Evolutionary conservation across 2,329 filamentous ascomycete genomes (phyloP), one percentile per base, ranked within the genome.

Genomic region (Exophiala spinifera): DNA sequence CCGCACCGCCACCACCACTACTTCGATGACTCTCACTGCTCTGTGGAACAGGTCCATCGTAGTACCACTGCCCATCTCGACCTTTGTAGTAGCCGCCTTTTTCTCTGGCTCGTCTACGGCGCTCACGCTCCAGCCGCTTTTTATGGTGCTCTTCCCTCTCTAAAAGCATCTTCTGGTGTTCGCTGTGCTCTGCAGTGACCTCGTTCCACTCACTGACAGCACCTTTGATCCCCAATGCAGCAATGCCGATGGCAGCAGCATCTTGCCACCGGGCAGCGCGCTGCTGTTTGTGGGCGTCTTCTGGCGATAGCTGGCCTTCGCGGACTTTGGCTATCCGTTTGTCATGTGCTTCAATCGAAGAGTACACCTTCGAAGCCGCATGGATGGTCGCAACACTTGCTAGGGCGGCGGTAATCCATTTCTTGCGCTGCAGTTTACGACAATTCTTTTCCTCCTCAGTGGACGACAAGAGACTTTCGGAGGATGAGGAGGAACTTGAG

Each of bases 351-450:
- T 84, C 81, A 73, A 86, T 79, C 62, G 79, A 81, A 57, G 78
- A 76, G 70, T 86, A 84, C 49, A 87, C 75, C 57, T 79, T 79
- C 65, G 87, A 83, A 11, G 82, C 84, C 25, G 84, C 84, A 69
- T 87, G 84, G 59, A 87, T 85, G 21, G 84, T 87, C 34, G 85
- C 85, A 56, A 87, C 79, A 51, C 82, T 83, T 49, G 85, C 84
- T 49, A 87, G 72, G 58, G 83, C 83, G 50, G 83, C 80, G 59
- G 84, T 86, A 60, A 87, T 69, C 66, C 86, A 72, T 75, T 86
- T 83, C 72, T 86, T 86, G 68, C 81, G 80, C 74, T 78, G 77
- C 75, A 86, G 77, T 66, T 86, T 85, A 70, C 82, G 85, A 53
- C 79, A 76, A 63, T 76, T 74, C 61, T 79, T 76, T 65, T 84